Base-by-base conservation (phyloP, 2,329 filamentous ascomycete species). In the Verticillium isaacii region DNA sequence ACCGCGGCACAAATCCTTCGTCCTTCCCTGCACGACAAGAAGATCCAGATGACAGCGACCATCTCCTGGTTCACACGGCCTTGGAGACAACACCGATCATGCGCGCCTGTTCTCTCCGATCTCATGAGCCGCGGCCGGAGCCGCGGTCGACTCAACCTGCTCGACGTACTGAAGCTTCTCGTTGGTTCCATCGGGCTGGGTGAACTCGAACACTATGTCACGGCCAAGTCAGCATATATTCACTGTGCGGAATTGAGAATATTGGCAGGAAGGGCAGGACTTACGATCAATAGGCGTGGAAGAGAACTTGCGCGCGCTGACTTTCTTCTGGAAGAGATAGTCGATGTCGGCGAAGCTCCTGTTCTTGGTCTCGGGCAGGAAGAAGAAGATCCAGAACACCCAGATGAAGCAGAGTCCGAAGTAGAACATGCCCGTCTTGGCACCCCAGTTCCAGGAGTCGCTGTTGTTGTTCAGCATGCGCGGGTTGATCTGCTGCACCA, bases 331-430 rank as follows among this genome's bases (percentile, higher is more conserved):
- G 64, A 68, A 70, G 62, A 70, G 34, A 5, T 67, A 29, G 36
- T 69, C 68, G 36, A 70, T 63, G 55, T 68, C 62, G 2, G 64
- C 67, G 3, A 62, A 62, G 0, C 90, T 90, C 52, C 92, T 86
- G 11, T 90, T 93, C 3, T 79, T 80, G 0, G 93, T 92, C 72
- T 97, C 92, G 0, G 93, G 93, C 0, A 94, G 80, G 14, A 90
- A 84, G 80, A 93, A 93, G 71, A 87, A 94, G 0, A 89, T 89
- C 77, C 94, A 96, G 15, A 95, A 77, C 69, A 93, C 86, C 77
- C 91, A 94, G 61, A 87, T 75, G 77, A 92, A 91, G 76, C 91
- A 94, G 6, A 62, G 92, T 88, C 0, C 88, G 75, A 80, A 71
- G 54, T 73, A 75, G 34, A 75, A 68, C 34, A 74, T 65, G 1